phyloP scores from a whole-genome alignment of 176 grass and related monocot species.

The Bothriochloa decipiens region DNA sequence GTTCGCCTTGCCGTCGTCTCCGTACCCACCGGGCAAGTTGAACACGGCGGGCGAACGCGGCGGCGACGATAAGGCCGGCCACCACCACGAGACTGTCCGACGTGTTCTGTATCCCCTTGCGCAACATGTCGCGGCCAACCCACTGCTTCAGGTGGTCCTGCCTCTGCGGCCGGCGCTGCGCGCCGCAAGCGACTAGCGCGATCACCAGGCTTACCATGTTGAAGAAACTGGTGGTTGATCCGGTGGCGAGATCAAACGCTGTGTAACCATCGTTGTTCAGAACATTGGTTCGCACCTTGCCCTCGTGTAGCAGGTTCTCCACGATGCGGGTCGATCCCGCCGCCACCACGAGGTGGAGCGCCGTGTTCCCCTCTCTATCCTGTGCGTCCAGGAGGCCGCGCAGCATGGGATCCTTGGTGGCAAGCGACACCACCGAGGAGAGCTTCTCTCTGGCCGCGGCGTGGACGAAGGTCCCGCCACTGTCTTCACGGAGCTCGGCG shows the following conservation, averaged over 20 bases:
- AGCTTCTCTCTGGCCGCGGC: neutral
- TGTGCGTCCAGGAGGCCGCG: neutral
- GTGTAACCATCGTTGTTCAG: constrained; percentile 17
- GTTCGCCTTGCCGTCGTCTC: no score
- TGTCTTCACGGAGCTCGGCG: neutral
- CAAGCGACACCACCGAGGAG: neutral
- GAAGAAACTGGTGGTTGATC: neutral
- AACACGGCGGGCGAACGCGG: no score
- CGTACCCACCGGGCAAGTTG: no score
- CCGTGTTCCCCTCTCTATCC: constrained; percentile 36
- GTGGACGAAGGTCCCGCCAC: constrained; percentile 29
- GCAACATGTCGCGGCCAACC: no score
- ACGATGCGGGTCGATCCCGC: neutral
- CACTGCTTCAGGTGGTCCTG: neutral
- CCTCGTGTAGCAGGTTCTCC: neutral
- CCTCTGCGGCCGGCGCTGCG: neutral
- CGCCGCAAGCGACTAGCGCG: neutral
- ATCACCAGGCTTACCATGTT: neutral
- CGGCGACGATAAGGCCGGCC: no score
- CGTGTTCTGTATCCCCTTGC: no score
- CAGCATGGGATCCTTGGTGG: neutral
- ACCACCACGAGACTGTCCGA: no score
- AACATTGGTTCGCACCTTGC: neutral
- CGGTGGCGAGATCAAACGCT: neutral
- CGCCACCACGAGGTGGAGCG: constrained; percentile 19